These are phyloP conservation scores for Mucor lusitanicus DNA, from an alignment of 371 early-diverging fungal species.

Conservation along the genomic window DNA sequence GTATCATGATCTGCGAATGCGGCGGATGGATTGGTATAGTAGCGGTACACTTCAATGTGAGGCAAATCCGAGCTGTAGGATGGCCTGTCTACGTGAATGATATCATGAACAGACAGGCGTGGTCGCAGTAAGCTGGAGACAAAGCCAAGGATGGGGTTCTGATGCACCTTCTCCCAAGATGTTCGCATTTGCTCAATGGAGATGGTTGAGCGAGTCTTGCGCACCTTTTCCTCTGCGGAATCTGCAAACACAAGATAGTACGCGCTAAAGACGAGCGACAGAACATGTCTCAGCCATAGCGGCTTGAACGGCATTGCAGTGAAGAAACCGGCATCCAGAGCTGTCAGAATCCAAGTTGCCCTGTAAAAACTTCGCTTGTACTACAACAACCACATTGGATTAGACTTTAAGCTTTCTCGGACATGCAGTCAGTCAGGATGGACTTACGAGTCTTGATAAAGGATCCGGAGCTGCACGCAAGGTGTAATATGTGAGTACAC, in stretches of 20 bases:
- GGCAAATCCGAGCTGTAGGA: constrained; percentile 31
- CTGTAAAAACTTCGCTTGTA: constrained; percentile 93
- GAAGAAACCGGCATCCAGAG: constrained; percentile 94
- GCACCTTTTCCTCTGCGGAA: constrained; percentile 84
- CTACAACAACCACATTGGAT: constrained; percentile 37
- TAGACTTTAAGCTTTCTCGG: not conserved
- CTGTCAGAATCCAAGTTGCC: constrained; percentile 89
- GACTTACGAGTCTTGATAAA: constrained; percentile 57
- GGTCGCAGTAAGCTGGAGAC: constrained; percentile 56
- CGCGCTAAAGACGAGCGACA: constrained; percentile 75
- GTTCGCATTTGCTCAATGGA: constrained; percentile 87
- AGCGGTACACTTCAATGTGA: constrained; percentile 54
- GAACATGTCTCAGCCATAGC: constrained; percentile 69
- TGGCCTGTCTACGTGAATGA: constrained; percentile 56
- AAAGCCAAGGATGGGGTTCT: constrained; percentile 68
- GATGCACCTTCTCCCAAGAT: constrained; percentile 85
- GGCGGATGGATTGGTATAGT: constrained; percentile 37
- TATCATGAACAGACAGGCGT: constrained; percentile 53
- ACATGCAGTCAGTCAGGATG: not conserved
- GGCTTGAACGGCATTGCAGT: constrained; percentile 88
- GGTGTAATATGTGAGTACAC: too few relatives aligned
- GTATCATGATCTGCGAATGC: constrained; percentile 50
- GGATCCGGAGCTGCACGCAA: constrained; percentile 80
- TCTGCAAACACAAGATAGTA: constrained; percentile 89
- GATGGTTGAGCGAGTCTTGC: constrained; percentile 75